These are phyloP conservation scores for Blastocystis sp. DNA, from an alignment of 352 stramenopile species.

Conservation along the genomic window DNA sequence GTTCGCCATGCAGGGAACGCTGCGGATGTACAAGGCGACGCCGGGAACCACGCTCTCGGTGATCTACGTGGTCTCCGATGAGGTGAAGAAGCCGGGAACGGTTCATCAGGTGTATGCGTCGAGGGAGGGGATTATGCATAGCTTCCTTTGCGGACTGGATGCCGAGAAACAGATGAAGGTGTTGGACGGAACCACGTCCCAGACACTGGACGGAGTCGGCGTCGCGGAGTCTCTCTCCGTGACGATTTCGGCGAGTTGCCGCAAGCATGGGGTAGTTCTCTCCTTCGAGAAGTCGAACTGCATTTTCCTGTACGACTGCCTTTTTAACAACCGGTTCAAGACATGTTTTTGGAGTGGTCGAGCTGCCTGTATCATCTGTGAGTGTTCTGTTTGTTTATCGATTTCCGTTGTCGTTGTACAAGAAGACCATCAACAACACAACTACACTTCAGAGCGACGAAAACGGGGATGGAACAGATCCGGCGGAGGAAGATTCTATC, in stretches of 20 bases:
- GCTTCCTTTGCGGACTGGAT: not conserved
- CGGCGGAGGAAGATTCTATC: not conserved
- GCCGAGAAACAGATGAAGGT: not conserved
- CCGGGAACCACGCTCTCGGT: not conserved
- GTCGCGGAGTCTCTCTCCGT: not conserved
- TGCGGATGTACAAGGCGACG: not conserved
- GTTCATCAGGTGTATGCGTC: slow-evolving; percentile 19
- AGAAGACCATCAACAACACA: too few species aligned
- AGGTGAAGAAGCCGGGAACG: not conserved
- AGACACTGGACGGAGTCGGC: not conserved
- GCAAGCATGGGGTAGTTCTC: not conserved
- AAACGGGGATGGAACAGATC: not conserved
- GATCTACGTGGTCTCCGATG: not conserved
- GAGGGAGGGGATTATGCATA: not conserved
- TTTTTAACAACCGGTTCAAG: slow-evolving; percentile 17
- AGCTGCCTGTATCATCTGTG: slow-evolving; percentile 3
- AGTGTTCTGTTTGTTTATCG: not conserved
- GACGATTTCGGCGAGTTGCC: not conserved
- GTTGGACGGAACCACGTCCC: not conserved
- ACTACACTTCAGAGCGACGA: not conserved
- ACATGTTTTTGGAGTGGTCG: not conserved
- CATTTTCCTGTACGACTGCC: slow-evolving; percentile 3
- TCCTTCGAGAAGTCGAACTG: not conserved
- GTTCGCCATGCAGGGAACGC: not conserved
- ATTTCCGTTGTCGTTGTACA: not conserved